Percentiles rank a stretch among this genome's conserved stretches.
These are phyloP conservation scores for Volvox reticuliferus DNA, from an alignment of 139 green algal species.

Conservation along the genomic window DNA sequence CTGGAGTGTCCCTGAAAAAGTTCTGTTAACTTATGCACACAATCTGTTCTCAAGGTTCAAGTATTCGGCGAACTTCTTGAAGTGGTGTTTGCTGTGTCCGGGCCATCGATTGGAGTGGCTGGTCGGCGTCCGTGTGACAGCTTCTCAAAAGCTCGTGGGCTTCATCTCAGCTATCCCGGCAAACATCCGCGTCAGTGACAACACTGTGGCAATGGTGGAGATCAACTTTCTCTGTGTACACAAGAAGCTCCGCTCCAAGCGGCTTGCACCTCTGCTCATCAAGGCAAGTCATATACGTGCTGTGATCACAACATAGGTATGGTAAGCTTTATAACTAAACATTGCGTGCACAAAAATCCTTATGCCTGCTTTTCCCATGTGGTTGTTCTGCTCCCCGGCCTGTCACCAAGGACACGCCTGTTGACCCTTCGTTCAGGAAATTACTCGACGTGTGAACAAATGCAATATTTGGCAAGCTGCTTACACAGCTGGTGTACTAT, in stretches of 20 bases:
- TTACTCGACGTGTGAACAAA: conserved; percentile 93
- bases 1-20: too few relatives aligned
- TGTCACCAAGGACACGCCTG: not conserved
- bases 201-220: conserved; percentile 82
- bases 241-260: conserved; percentile 98
- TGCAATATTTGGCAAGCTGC: conserved; percentile 93
- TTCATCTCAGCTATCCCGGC: conserved; percentile 95
- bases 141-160: conserved; percentile 85
- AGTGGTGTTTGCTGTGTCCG: conserved; percentile 81
- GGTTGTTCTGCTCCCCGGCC: too few relatives aligned
- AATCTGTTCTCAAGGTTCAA: conserved; percentile 58
- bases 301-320: not conserved
- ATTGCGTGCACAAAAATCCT: too few relatives aligned
- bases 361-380: too few relatives aligned
- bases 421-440: conserved; percentile 70
- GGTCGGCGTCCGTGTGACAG: conserved; percentile 73
- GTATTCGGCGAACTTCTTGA: conserved; percentile 64
- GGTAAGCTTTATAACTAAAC: too few relatives aligned
- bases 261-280: conserved; percentile 98
- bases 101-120: conserved; percentile 89
- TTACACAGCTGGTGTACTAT: conserved; percentile 96
- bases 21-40: too few relatives aligned
- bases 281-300: conserved; percentile 66
- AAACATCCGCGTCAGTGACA: conserved; percentile 55
- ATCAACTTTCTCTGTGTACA: conserved; percentile 99